Evolutionary conservation across 176 grass and related monocot species (phyloP).

Genomic region (Aegilops umbellulata): DNA sequence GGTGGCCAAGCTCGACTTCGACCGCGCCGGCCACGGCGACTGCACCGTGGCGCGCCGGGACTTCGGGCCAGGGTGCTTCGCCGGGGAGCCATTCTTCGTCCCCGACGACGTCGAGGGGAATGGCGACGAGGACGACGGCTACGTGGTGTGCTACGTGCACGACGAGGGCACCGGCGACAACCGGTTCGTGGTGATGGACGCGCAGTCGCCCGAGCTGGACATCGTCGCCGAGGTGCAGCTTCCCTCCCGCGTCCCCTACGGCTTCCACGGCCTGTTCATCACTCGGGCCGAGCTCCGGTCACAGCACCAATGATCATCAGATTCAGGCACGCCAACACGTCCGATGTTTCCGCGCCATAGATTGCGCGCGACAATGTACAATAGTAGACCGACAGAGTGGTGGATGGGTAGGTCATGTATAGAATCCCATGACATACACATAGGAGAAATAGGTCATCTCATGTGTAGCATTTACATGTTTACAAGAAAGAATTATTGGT

Average conservation of each 20-base stretch:
- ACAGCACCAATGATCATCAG: slow-evolving; percentile 45
- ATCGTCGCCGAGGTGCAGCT: slow-evolving; percentile 80
- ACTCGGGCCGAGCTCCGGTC: slow-evolving; percentile 58
- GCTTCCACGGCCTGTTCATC: slow-evolving; percentile 84
- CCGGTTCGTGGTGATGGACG: slow-evolving; percentile 82
- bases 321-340: background rate
- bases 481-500: background rate
- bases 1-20: slow-evolving; percentile 72
- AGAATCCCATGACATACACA: background rate
- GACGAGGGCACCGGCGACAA: slow-evolving; percentile 59
- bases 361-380: background rate
- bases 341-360: background rate
- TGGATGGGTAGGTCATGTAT: background rate
- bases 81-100: slow-evolving; percentile 75
- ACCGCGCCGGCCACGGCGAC: slow-evolving; percentile 51
- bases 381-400: background rate
- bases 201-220: slow-evolving; percentile 54
- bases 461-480: background rate
- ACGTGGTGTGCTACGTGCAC: slow-evolving; percentile 88
- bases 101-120: slow-evolving; percentile 35
- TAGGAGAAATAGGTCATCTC: background rate
- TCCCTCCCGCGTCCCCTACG: slow-evolving; percentile 72
- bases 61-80: slow-evolving; percentile 65
- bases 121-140: slow-evolving; percentile 76
- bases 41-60: slow-evolving; percentile 66